These are phyloP conservation scores for Rhodotorula glutinis DNA, from an alignment of 1,284 basidiomycete species.

Conservation along the genomic window DNA sequence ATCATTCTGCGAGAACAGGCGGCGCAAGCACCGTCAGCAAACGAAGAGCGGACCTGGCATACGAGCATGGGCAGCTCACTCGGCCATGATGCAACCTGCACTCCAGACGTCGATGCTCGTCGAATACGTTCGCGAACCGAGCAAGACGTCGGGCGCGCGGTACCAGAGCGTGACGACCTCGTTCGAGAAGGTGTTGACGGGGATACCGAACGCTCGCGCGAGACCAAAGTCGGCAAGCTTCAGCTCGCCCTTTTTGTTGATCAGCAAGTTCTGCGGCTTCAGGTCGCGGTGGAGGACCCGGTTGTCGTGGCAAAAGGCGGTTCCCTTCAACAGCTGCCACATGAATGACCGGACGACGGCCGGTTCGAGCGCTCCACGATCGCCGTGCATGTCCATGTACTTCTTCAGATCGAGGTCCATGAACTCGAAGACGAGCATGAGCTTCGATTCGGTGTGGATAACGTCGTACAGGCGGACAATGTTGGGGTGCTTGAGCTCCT, in stretches of 20 bases:
- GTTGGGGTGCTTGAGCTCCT: conserved; percentile 91
- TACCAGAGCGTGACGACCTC: conserved; percentile 99
- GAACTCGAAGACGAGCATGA: conserved; percentile 97
- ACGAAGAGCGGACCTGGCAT: too few relatives aligned
- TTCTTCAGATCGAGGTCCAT: conserved; percentile 98
- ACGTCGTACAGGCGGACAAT: conserved; percentile 96
- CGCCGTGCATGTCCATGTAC: conserved; percentile 98
- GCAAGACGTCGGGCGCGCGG: conserved; percentile 93
- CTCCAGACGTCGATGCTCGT: conserved; percentile 99
- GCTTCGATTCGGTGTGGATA: conserved; percentile 83
- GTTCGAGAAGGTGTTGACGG: conserved; percentile 93
- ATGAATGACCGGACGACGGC: conserved; percentile 93
- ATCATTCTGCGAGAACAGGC: conserved; percentile 57
- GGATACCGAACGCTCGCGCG: conserved; percentile 91
- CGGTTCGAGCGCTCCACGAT: conserved; percentile 89
- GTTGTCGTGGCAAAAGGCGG: conserved; percentile 98
- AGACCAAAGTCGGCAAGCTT: conserved; percentile 91
- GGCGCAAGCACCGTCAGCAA: too few relatives aligned
- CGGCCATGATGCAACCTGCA: conserved; percentile 97
- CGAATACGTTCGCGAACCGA: conserved; percentile 95
- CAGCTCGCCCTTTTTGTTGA: conserved; percentile 94
- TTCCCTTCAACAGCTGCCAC: conserved; percentile 96
- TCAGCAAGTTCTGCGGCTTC: conserved; percentile 96
- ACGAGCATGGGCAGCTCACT: conserved; percentile 57
- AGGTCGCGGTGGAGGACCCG: conserved; percentile 95